phyloP scores from a whole-genome alignment of 306 rosid genomes.

The Betula pendula region DNA sequence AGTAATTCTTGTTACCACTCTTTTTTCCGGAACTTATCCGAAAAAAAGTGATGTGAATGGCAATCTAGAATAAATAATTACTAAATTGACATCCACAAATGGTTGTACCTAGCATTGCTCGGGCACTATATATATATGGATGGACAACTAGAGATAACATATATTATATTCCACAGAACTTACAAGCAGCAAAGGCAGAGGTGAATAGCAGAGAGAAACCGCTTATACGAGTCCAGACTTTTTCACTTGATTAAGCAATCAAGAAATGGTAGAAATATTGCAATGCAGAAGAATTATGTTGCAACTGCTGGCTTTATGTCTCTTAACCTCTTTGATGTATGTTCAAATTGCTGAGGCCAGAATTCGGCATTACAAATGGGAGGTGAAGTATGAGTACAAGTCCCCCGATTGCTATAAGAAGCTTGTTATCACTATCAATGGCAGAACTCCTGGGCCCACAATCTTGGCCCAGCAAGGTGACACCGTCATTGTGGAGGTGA shows the following conservation, averaged over 20 bases:
- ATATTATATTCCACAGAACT: too few relatives aligned
- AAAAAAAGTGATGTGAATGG: too few relatives aligned
- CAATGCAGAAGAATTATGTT: not conserved
- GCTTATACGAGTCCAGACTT: not conserved
- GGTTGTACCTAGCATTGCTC: too few relatives aligned
- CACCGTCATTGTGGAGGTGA: constrained; percentile 68
- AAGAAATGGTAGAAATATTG: not conserved
- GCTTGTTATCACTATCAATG: constrained; percentile 69
- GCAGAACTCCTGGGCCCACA: constrained; percentile 77
- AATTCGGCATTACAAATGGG: constrained; percentile 63
- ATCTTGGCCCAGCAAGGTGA: constrained; percentile 77
- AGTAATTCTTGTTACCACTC: too few relatives aligned
- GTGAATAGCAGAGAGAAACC: too few relatives aligned
- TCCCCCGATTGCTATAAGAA: constrained; percentile 84
- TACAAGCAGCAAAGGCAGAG: too few relatives aligned
- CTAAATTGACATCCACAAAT: too few relatives aligned
- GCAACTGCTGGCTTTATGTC: constrained; percentile 34
- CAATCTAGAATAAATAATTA: too few relatives aligned
- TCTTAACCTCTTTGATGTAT: constrained; percentile 24
- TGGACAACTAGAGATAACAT: too few relatives aligned
- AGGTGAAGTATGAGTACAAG: constrained; percentile 62
- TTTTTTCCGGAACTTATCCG: too few relatives aligned
- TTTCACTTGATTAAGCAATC: not conserved
- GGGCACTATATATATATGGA: too few relatives aligned
- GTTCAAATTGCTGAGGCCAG: constrained; percentile 42